Evolutionary conservation across 768 basidiomycete genomes (phyloP).

Genomic region (Phaffia tasmanica): DNA sequence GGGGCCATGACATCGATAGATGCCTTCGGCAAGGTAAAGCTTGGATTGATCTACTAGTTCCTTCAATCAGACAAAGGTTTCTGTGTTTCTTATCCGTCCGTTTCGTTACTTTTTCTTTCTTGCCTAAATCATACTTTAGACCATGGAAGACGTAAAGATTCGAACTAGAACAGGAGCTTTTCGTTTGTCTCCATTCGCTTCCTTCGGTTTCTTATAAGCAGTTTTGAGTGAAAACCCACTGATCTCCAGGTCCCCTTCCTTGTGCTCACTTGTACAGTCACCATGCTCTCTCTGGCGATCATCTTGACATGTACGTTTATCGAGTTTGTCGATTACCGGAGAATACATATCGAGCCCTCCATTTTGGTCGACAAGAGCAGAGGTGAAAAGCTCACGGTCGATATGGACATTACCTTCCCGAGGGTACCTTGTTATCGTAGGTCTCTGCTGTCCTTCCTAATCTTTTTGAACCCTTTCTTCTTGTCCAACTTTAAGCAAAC

Average conservation of each 20-base stretch:
- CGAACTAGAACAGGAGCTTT: slow-evolving; percentile 90
- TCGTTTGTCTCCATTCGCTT: slow-evolving; percentile 46
- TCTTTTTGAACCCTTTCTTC: neutral
- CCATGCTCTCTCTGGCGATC: slow-evolving; percentile 77
- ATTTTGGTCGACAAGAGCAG: slow-evolving; percentile 88
- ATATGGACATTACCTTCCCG: slow-evolving; percentile 87
- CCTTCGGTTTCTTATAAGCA: neutral
- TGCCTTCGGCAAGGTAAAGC: slow-evolving; percentile 91
- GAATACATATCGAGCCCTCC: slow-evolving; percentile 69
- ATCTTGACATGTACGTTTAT: slow-evolving; percentile 83
- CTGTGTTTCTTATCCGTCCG: neutral
- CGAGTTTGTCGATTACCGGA: slow-evolving; percentile 92
- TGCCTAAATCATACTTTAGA: slow-evolving; percentile 45
- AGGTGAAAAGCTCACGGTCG: slow-evolving; percentile 86
- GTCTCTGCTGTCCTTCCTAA: slow-evolving; percentile 37
- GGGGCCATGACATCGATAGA: slow-evolving; percentile 70
- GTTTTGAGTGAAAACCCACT: slow-evolving; percentile 4
- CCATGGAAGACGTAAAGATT: slow-evolving; percentile 98
- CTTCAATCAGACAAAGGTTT: neutral
- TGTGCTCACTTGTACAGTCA: slow-evolving; percentile 50
- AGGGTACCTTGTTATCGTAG: slow-evolving; percentile 92
- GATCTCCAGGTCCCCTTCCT: neutral
- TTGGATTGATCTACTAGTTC: neutral
- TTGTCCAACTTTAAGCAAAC: neutral
- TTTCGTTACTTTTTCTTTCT: neutral